Conservation (phyloP, 192 early-diverging fungal genomes). For the Gryganskiella cystojenkinii region DNA sequence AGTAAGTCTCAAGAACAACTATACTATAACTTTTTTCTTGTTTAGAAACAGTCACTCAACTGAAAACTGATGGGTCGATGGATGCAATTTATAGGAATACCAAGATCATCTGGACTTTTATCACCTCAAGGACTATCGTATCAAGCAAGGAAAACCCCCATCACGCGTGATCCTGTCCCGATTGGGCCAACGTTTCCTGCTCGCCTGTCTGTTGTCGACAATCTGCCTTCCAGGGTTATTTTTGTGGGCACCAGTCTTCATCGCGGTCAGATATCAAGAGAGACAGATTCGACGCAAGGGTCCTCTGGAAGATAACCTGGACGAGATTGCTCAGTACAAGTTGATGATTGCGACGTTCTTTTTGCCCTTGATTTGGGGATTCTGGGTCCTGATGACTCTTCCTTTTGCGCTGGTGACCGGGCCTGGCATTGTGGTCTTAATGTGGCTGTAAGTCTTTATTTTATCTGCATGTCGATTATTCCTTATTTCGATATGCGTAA, state of each 20-base stretch:
- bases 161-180: slow-evolving; percentile 19
- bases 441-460: slow-evolving; percentile 49
- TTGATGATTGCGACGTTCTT: slow-evolving; percentile 53
- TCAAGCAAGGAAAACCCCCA: slow-evolving; percentile 38
- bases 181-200: slow-evolving; percentile 33
- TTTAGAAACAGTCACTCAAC: no score
- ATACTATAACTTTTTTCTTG: neutral
- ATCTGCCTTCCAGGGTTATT: slow-evolving; percentile 47
- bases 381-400: slow-evolving; percentile 41
- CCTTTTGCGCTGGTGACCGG: slow-evolving; percentile 40
- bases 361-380: slow-evolving; percentile 45
- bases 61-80: no score
- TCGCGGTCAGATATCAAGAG: slow-evolving; percentile 53
- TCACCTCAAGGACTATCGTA: slow-evolving; percentile 53
- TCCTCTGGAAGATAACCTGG: slow-evolving; percentile 51
- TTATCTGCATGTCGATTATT: neutral
- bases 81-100: slow-evolving; percentile 36
- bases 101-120: slow-evolving; percentile 55
- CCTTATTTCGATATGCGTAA: neutral
- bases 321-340: slow-evolving; percentile 59
- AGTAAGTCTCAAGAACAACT: slow-evolving; percentile 14
- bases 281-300: slow-evolving; percentile 44
- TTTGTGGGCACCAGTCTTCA: slow-evolving; percentile 51
- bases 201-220: slow-evolving; percentile 32
- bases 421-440: slow-evolving; percentile 43